These are phyloP conservation scores for Cantharellus cinnabarinus DNA, from an alignment of 768 basidiomycete genomes.

Conservation along the genomic window DNA sequence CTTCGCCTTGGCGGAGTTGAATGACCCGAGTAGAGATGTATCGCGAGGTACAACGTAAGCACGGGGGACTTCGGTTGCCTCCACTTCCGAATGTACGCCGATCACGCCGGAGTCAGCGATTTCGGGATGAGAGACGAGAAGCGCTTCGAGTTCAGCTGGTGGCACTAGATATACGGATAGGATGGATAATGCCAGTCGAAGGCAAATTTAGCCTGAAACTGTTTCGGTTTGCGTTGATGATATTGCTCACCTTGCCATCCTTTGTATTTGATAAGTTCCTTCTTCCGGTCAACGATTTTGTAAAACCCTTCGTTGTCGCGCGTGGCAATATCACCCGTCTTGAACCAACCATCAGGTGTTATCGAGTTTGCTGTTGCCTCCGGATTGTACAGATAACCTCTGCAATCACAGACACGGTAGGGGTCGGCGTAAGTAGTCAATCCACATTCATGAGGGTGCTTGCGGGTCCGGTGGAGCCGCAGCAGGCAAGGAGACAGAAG, in stretches of 20 bases:
- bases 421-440: not conserved
- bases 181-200: not conserved
- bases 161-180: conserved; percentile 34
- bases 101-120: conserved; percentile 73
- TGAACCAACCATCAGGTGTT: conserved; percentile 62
- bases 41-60: conserved; percentile 19
- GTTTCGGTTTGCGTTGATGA: not conserved
- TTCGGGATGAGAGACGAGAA: conserved; percentile 53
- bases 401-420: not conserved
- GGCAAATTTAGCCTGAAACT: not conserved
- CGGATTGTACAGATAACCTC: conserved; percentile 62
- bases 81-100: conserved; percentile 34
- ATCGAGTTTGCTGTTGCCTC: conserved; percentile 49
- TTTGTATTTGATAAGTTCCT: conserved; percentile 66
- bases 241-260: conserved; percentile 10
- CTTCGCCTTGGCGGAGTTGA: conserved; percentile 10
- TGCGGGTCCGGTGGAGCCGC: not conserved
- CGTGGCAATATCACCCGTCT: conserved; percentile 66
- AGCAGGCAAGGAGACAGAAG: not conserved
- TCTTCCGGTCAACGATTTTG: conserved; percentile 51
- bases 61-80: conserved; percentile 6
- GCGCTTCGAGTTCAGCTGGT: conserved; percentile 66
- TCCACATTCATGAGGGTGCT: not conserved
- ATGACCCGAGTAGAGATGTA: conserved; percentile 8
- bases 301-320: conserved; percentile 52